A percentile compares a stretch with the other conserved stretches of the same genome.
These are phyloP conservation scores for Mycena polygramma DNA, from an alignment of 768 basidiomycete genomes.

Conservation along the genomic window DNA sequence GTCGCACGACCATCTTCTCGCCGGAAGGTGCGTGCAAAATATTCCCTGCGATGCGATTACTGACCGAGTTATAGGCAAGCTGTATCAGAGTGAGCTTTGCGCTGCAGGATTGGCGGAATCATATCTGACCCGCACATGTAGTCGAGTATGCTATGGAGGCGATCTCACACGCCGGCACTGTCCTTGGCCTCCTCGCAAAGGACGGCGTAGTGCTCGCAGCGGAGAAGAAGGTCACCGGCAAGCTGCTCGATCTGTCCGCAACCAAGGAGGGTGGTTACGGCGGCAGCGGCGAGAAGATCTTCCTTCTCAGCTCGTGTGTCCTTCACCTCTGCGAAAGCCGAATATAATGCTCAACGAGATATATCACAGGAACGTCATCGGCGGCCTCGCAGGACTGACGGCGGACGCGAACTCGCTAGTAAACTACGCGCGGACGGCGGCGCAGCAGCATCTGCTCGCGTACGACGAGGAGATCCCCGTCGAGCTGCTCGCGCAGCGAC, in stretches of 20 bases:
- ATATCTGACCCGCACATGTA: slow-evolving; percentile 44
- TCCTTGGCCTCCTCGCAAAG: slow-evolving; percentile 91
- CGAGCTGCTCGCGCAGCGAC: slow-evolving; percentile 91
- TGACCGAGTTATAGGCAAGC: slow-evolving; percentile 74
- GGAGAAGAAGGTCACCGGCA: slow-evolving; percentile 98
- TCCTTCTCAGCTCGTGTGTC: slow-evolving; percentile 89
- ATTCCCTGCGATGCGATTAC: slow-evolving; percentile 19
- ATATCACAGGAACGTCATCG: slow-evolving; percentile 86
- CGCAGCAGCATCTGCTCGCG: slow-evolving; percentile 87
- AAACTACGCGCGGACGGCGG: slow-evolving; percentile 92
- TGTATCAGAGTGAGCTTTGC: slow-evolving; percentile 89
- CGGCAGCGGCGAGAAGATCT: slow-evolving; percentile 98
- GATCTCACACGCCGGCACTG: slow-evolving; percentile 95
- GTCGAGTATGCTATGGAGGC: slow-evolving; percentile 99
- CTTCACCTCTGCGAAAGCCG: neutral
- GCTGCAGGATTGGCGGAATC: slow-evolving; percentile 29
- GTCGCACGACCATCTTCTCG: slow-evolving; percentile 99
- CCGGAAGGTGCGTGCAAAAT: slow-evolving; percentile 80
- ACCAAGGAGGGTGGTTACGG: slow-evolving; percentile 92
- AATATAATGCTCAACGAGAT: slow-evolving; percentile 6
- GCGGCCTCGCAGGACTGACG: slow-evolving; percentile 95
- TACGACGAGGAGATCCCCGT: slow-evolving; percentile 99
- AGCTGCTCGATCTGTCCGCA: slow-evolving; percentile 91
- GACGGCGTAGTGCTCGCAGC: slow-evolving; percentile 94
- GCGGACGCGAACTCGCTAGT: slow-evolving; percentile 98